Percentiles rank a stretch among this genome's conserved stretches.
Conservation (phyloP, 2,329 filamentous ascomycete genomes). For the Fusarium robinianum region DNA sequence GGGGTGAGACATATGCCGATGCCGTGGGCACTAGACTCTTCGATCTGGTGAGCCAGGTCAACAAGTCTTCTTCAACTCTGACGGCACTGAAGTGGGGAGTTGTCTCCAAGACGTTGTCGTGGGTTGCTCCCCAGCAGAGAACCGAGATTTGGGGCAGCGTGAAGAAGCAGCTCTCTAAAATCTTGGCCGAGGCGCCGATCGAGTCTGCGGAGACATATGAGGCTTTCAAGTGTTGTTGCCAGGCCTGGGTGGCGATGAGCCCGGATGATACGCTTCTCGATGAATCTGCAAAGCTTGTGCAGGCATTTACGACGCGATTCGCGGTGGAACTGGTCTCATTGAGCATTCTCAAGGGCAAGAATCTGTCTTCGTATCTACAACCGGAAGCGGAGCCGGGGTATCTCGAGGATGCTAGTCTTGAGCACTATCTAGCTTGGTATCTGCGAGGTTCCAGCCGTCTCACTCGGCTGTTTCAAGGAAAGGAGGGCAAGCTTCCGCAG, state of each 20-base stretch:
- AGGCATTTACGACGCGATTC: constrained; percentile 42
- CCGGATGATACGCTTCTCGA: constrained; percentile 41
- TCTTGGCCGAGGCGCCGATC: constrained; percentile 41
- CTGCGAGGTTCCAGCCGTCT: constrained; percentile 41
- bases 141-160: constrained; percentile 41
- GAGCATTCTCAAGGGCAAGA: constrained; percentile 30
- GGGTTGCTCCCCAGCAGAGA: constrained; percentile 40
- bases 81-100: constrained; percentile 49
- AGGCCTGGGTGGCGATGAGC: constrained; percentile 45
- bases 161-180: constrained; percentile 41
- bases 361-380: constrained; percentile 21
- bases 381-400: constrained; percentile 30
- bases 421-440: constrained; percentile 44
- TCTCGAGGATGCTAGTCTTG: constrained; percentile 32
- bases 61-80: constrained; percentile 37
- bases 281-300: constrained; percentile 40
- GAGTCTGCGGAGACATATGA: constrained; percentile 45
- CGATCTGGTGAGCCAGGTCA: constrained; percentile 39
- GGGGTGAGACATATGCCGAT: constrained; percentile 49
- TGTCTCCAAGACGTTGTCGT: constrained; percentile 43
- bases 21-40: constrained; percentile 47
- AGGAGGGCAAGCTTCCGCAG: constrained; percentile 32
- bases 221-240: constrained; percentile 47
- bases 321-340: constrained; percentile 37
- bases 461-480: constrained; percentile 35